Evolutionary conservation across 2,329 filamentous ascomycete species (phyloP), one percentile per base, ranked within the genome.

Genomic region (Aureobasidium melanogenum): DNA sequence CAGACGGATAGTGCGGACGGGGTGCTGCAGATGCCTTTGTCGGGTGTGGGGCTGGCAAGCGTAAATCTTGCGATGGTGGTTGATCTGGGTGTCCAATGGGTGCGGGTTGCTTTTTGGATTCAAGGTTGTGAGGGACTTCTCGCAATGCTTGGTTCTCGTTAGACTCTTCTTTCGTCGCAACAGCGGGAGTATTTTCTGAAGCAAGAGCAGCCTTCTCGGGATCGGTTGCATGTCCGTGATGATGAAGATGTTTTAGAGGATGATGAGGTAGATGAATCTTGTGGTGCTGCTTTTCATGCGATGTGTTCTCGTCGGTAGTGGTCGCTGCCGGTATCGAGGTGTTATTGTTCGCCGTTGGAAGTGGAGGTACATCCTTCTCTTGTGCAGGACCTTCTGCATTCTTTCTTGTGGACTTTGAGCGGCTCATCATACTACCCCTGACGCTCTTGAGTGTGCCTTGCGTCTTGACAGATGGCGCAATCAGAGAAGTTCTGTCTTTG

Each of bases 341-440:
- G 12, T 71, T 73, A 32, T 63, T 68, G 14, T 64, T 64, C 67
- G 65, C 15, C 67, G 61, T 50, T 15, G 56, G 46, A 34, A 58
- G 17, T 8, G 57, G 57, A n/a, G 55, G 46, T n/a, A 50, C 44
- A 5, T 46, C 50, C 32, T 58, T 54, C n/a, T 61, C 68, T 64
- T 43, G 69, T 65, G 41, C 61, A 55, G 59, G 64, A 71, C 73
- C 69, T 72, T 79, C 67, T 70, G 77, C 72, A 66, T 74, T 76
- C 71, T 66, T 67, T 63, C 75, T 69, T 64, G 78, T 75, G 41
- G 80, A 79, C 54, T 76, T 77, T 55, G 82, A 79, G 61, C 81
- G 78, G n/a, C 88, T 86, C 71, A 96, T 92, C 30, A 97, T 86
- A 72, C 88, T 94, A 28, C 88, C 88, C 7, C 85, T 82, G 6